phyloP scores from a whole-genome alignment of 1,139 yeast species.

The Blastobotrys aristatus region DNA sequence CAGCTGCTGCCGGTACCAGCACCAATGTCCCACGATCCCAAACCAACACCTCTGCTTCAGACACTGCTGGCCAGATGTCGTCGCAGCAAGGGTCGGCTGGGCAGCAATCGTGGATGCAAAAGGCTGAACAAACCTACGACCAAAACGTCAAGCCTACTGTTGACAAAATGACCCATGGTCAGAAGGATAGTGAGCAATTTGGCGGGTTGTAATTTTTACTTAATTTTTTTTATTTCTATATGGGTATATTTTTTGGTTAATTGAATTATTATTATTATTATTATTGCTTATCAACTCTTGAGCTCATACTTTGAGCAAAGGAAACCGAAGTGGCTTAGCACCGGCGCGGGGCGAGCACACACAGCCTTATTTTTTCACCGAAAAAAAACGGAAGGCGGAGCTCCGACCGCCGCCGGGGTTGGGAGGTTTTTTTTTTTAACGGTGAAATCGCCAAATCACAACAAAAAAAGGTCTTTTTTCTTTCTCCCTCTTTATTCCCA shows the following conservation, averaged over 20 bases:
- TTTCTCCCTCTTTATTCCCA: background rate
- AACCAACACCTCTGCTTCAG: background rate
- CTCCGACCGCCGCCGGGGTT: too few species aligned
- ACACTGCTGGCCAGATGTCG: conserved; percentile 5
- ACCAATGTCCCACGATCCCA: background rate
- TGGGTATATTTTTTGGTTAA: background rate
- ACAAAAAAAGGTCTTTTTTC: background rate
- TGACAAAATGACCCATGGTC: background rate
- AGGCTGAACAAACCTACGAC: conserved; percentile 11
- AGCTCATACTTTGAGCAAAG: too few species aligned
- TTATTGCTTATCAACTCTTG: too few species aligned
- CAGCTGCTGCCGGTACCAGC: conserved; percentile 2
- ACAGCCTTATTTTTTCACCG: too few species aligned
- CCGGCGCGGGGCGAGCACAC: too few species aligned
- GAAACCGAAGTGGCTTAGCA: too few species aligned
- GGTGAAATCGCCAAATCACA: background rate
- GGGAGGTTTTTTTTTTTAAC: background rate
- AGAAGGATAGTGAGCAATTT: background rate
- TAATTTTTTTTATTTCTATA: conserved; percentile 1
- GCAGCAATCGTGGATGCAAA: background rate
- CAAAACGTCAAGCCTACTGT: conserved; percentile 9
- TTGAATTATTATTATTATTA: background rate
- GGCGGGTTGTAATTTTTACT: conserved; percentile 10
- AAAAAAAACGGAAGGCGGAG: too few species aligned
- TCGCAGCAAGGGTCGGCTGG: too few species aligned